These are phyloP conservation scores for Bretschneidera sinensis DNA, from an alignment of 345 rosid genomes.

Conservation along the genomic window DNA sequence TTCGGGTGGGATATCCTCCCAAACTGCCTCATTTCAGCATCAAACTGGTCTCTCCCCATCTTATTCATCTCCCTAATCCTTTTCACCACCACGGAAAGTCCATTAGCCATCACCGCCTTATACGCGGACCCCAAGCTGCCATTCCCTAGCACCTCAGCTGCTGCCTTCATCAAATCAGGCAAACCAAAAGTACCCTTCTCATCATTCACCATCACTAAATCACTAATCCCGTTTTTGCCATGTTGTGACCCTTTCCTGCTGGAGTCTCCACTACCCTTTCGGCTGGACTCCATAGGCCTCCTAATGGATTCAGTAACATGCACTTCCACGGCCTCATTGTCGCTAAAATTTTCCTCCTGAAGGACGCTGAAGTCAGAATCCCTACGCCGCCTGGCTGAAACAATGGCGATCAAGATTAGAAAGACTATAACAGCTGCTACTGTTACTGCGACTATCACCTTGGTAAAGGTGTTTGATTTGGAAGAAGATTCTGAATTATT, in stretches of 20 bases:
- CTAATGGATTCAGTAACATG: slow-evolving; percentile 27
- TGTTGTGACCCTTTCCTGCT: slow-evolving; percentile 24
- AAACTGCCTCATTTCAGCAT: slow-evolving; percentile 64
- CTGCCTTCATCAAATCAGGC: slow-evolving; percentile 85
- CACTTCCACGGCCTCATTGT: slow-evolving; percentile 29
- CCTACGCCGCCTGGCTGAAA: slow-evolving; percentile 17
- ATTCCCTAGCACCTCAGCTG: slow-evolving; percentile 84
- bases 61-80: slow-evolving; percentile 74
- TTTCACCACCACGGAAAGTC: slow-evolving; percentile 79
- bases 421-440: slow-evolving; percentile 14
- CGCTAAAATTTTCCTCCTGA: slow-evolving; percentile 38
- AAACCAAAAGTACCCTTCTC: slow-evolving; percentile 65
- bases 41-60: slow-evolving; percentile 50
- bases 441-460: neutral
- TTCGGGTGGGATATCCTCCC: slow-evolving; percentile 61
- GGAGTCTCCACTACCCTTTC: slow-evolving; percentile 17
- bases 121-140: slow-evolving; percentile 90
- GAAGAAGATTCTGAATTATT: neutral
- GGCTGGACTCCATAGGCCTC: slow-evolving; percentile 22
- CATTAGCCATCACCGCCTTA: slow-evolving; percentile 69
- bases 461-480: neutral
- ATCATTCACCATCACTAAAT: slow-evolving; percentile 53
- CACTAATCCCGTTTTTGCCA: slow-evolving; percentile 32
- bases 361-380: slow-evolving; percentile 42
- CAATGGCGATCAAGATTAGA: slow-evolving; percentile 18